Conservation (phyloP, 345 rosid genomes). For the Psidium friedrichsthalianum region DNA sequence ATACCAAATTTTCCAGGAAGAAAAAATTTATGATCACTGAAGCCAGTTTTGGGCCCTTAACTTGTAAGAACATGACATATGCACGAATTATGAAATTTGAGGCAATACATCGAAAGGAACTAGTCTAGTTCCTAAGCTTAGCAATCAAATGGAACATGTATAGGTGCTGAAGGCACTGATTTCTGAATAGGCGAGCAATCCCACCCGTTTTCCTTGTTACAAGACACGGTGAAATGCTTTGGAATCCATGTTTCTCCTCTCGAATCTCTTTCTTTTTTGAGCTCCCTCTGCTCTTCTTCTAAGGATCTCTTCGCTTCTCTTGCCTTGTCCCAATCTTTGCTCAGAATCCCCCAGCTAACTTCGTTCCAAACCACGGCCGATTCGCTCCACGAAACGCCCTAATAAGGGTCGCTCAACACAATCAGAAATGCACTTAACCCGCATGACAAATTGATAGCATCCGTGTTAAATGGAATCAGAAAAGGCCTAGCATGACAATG, state of each 20-base stretch:
- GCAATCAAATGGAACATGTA: conserved; percentile 21
- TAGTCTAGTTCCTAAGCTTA: not conserved
- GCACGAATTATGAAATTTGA: not conserved
- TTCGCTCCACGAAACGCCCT: conserved; percentile 55
- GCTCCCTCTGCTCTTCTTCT: conserved; percentile 59
- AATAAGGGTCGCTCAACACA: not conserved
- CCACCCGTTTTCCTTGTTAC: conserved; percentile 41
- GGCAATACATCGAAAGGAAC: not conserved
- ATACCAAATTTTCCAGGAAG: not conserved
- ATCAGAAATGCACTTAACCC: not conserved
- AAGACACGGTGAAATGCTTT: conserved; percentile 37
- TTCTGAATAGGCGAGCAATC: conserved; percentile 44
- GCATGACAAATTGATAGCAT: not conserved
- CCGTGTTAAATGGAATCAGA: not conserved
- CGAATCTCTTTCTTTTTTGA: conserved; percentile 28
- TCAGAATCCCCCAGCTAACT: conserved; percentile 46
- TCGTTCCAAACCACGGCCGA: conserved; percentile 67
- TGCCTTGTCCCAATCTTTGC: conserved; percentile 63
- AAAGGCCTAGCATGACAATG: not conserved
- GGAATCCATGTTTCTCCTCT: conserved; percentile 52
- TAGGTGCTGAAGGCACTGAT: conserved; percentile 54
- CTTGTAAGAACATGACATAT: not conserved
- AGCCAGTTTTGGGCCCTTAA: not conserved
- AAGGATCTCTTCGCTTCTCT: conserved; percentile 48
- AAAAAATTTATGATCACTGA: not conserved